Evolutionary conservation across 768 basidiomycete species (phyloP).

Genomic region (Mycena indigotica): DNA sequence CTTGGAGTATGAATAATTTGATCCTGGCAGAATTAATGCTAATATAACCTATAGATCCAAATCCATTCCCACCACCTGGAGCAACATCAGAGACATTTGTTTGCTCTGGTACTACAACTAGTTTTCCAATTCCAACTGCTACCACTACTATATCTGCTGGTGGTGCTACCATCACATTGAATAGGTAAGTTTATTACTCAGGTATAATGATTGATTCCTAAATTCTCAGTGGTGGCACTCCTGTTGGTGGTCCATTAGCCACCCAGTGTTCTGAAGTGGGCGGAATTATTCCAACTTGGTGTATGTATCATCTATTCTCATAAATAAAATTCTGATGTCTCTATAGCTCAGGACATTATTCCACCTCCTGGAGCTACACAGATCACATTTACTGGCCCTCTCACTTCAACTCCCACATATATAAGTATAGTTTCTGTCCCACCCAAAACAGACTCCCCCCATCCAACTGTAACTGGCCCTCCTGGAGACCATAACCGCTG

Average conservation of each 20-base stretch:
- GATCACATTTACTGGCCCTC: slow-evolving; percentile 9
- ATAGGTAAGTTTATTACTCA: too few species aligned
- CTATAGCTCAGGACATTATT: slow-evolving; percentile 6
- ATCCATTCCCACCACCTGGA: slow-evolving; percentile 5
- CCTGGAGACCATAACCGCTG: slow-evolving; percentile 9
- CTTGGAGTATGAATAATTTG: slow-evolving; percentile 12
- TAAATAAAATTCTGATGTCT: not conserved
- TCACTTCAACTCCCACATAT: slow-evolving; percentile 3
- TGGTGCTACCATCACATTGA: slow-evolving; percentile 3
- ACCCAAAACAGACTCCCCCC: not conserved
- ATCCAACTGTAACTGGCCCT: not conserved
- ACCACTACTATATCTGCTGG: slow-evolving; percentile 4
- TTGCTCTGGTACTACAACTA: slow-evolving; percentile 1
- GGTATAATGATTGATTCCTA: too few species aligned
- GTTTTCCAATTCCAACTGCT: not conserved
- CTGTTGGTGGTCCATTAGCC: not conserved
- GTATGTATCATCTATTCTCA: not conserved
- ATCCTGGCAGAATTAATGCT: not conserved
- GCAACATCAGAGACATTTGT: slow-evolving; percentile 12
- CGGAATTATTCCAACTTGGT: not conserved
- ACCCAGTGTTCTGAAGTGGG: not conserved
- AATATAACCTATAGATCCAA: slow-evolving; percentile 10
- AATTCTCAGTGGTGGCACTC: slow-evolving; percentile 10
- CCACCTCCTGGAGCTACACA: not conserved
- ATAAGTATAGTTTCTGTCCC: not conserved